Conservation (phyloP, 108 stramenopile species). For the Schizochytrium sp. region DNA sequence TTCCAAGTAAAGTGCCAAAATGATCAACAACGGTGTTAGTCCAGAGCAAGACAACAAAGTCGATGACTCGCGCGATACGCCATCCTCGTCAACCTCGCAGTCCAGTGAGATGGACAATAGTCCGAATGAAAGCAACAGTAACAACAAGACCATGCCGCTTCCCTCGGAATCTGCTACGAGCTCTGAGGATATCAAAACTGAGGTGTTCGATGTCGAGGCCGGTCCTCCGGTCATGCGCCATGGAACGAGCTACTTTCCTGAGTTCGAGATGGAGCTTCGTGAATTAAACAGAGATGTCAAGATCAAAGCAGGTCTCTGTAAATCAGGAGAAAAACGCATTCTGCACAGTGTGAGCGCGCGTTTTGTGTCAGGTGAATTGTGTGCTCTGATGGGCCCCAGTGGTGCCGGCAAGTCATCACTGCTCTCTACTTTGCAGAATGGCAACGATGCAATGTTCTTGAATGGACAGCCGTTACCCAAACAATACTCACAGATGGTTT, state of each 20-base stretch:
- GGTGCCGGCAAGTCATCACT: slow-evolving; percentile 66
- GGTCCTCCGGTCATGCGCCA: not conserved
- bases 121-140: too few relatives aligned
- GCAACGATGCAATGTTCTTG: not conserved
- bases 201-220: not conserved
- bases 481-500: slow-evolving; percentile 3
- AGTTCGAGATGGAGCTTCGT: slow-evolving; percentile 12
- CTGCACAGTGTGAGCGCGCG: slow-evolving; percentile 52
- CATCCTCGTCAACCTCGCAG: too few relatives aligned
- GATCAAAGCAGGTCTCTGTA: slow-evolving; percentile 22
- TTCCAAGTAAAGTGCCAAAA: too few relatives aligned
- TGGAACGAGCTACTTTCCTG: not conserved
- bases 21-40: too few relatives aligned
- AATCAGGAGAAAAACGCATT: slow-evolving; percentile 5
- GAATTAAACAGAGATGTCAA: slow-evolving; percentile 10
- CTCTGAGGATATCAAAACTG: not conserved
- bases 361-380: slow-evolving; percentile 57
- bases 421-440: slow-evolving; percentile 47
- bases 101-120: too few relatives aligned
- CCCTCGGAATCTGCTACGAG: too few relatives aligned
- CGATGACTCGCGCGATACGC: too few relatives aligned
- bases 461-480: slow-evolving; percentile 27
- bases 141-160: too few relatives aligned
- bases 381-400: slow-evolving; percentile 65
- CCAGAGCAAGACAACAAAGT: too few relatives aligned